These are phyloP conservation scores for Ophioceras dolichostomum DNA, from an alignment of 2,329 filamentous ascomycete species.

Conservation along the genomic window DNA sequence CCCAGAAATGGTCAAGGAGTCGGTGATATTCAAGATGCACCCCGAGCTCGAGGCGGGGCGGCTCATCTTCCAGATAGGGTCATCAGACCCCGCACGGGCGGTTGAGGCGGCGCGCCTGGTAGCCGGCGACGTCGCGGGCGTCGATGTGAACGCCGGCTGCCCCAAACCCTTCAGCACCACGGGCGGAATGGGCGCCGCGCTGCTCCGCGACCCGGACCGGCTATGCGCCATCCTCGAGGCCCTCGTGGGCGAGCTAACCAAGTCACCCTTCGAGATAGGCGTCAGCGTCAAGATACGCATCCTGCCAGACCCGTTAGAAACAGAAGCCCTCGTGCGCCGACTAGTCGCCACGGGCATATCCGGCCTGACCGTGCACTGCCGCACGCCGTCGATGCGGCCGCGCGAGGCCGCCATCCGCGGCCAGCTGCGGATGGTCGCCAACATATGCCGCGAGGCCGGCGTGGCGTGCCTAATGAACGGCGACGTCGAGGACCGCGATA, in stretches of 20 bases:
- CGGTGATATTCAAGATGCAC: slow-evolving; percentile 74
- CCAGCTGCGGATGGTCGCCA: slow-evolving; percentile 73
- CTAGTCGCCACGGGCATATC: slow-evolving; percentile 84
- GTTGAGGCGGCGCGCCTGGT: slow-evolving; percentile 77
- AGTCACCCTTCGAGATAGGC: slow-evolving; percentile 62
- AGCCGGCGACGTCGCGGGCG: slow-evolving; percentile 78
- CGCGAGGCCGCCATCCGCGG: slow-evolving; percentile 76
- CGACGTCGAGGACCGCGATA: slow-evolving; percentile 65
- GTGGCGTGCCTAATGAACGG: slow-evolving; percentile 95
- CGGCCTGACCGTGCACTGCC: slow-evolving; percentile 86
- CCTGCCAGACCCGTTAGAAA: slow-evolving; percentile 63
- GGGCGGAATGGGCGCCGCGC: slow-evolving; percentile 90
- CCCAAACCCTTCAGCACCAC: slow-evolving; percentile 92
- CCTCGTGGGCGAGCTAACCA: slow-evolving; percentile 63
- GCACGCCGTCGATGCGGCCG: slow-evolving; percentile 90
- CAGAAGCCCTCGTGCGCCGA: slow-evolving; percentile 61
- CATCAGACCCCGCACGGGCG: slow-evolving; percentile 68
- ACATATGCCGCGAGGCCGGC: slow-evolving; percentile 69
- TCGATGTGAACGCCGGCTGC: slow-evolving; percentile 97
- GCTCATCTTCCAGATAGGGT: slow-evolving; percentile 88
- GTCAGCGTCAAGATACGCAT: slow-evolving; percentile 96
- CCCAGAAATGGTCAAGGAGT: slow-evolving; percentile 41
- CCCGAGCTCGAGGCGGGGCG: slow-evolving; percentile 61
- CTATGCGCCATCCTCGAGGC: slow-evolving; percentile 74
- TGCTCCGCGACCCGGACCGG: slow-evolving; percentile 74